These are phyloP conservation scores for Penicillium coffeae DNA, from an alignment of 495 filamentous ascomycete genomes.

Conservation along the genomic window DNA sequence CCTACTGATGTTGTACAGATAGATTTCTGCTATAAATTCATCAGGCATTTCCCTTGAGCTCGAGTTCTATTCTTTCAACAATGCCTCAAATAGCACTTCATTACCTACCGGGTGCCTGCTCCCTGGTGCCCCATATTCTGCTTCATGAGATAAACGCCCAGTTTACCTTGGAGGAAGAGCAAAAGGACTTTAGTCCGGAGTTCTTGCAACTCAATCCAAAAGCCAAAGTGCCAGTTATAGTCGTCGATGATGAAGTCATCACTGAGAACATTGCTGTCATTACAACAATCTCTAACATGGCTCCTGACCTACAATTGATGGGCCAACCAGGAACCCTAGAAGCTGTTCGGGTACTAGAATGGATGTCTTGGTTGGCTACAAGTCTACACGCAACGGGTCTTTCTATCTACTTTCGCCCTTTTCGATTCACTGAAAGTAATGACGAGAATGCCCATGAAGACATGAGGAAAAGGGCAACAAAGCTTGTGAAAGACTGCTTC, in stretches of 20 bases:
- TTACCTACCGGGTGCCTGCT: background rate
- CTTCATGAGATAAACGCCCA: background rate
- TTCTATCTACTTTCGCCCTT: background rate
- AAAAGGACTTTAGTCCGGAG: background rate
- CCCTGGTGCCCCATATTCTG: background rate
- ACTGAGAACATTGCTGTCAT: background rate
- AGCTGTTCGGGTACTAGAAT: background rate
- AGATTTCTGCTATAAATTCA: too few relatives aligned
- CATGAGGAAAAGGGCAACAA: background rate
- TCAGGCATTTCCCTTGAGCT: background rate
- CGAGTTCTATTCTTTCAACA: background rate
- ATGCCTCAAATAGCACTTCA: background rate
- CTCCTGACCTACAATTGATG: background rate
- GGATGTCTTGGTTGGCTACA: background rate
- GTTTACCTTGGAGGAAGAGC: background rate
- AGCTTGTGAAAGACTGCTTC: background rate
- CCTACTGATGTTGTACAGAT: too few relatives aligned
- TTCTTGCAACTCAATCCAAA: background rate
- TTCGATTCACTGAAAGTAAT: background rate
- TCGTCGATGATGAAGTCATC: background rate
- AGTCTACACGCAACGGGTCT: background rate
- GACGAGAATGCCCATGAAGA: background rate
- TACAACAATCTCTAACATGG: background rate
- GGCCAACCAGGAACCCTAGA: background rate
- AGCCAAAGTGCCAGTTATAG: background rate